phyloP scores from a whole-genome alignment of 192 early-diverging fungal species.

The Backusella macrospora region DNA sequence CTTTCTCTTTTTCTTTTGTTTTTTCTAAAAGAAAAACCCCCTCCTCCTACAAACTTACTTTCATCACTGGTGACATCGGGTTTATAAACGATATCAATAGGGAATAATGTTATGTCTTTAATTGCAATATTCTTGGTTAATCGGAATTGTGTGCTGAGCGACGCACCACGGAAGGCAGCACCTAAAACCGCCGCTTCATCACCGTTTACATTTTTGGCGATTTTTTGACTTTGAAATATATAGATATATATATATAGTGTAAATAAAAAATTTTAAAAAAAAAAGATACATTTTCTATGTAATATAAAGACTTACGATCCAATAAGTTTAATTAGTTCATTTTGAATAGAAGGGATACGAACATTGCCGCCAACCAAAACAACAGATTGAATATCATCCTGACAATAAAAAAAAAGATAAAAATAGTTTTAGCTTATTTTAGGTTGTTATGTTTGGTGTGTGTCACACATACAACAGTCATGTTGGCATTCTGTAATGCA shows the following conservation, averaged over 20 bases:
- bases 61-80: slow-evolving; percentile 32
- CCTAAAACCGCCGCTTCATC: slow-evolving; percentile 96
- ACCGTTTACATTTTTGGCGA: slow-evolving; percentile 92
- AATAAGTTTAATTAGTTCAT: slow-evolving; percentile 63
- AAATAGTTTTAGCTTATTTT: neutral
- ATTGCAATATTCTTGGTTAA: slow-evolving; percentile 79
- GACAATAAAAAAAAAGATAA: neutral
- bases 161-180: slow-evolving; percentile 86
- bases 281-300: neutral
- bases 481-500: slow-evolving; percentile 69
- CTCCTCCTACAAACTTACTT: no score
- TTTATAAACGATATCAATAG: slow-evolving; percentile 70
- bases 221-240: slow-evolving; percentile 79
- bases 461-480: slow-evolving; percentile 52
- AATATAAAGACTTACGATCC: slow-evolving; percentile 58
- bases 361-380: slow-evolving; percentile 93
- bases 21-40: no score
- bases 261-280: neutral
- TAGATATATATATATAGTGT: neutral
- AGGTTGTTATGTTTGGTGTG: neutral
- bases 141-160: slow-evolving; percentile 83
- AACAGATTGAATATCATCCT: slow-evolving; percentile 81
- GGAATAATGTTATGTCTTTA: slow-evolving; percentile 76
- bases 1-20: neutral
- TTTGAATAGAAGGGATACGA: slow-evolving; percentile 86